phyloP scores from a whole-genome alignment of 2,329 filamentous ascomycete species.

The Meredithiella fracta region DNA sequence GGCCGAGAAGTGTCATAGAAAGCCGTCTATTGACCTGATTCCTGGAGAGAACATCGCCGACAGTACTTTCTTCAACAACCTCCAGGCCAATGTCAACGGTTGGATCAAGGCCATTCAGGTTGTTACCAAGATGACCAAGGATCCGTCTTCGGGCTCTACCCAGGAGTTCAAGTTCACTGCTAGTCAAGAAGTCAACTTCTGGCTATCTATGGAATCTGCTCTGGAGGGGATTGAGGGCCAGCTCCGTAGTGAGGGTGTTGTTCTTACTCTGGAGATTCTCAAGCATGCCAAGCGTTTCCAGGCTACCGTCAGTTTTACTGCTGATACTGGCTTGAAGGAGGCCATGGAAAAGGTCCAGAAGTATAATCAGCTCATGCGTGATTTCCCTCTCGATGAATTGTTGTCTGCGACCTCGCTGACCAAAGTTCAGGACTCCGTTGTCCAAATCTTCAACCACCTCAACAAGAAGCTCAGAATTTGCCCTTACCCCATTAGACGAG shows the following conservation, averaged over 20 bases:
- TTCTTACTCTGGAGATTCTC: constrained; percentile 81
- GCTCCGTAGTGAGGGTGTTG: constrained; percentile 73
- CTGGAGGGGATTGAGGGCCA: constrained; percentile 84
- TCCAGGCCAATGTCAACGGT: constrained; percentile 84
- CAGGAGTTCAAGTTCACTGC: constrained; percentile 46
- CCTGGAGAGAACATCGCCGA: constrained; percentile 63
- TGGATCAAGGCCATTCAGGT: constrained; percentile 99
- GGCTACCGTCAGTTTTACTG: constrained; percentile 88
- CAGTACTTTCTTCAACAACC: constrained; percentile 78
- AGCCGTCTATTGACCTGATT: constrained; percentile 64
- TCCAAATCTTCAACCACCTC: constrained; percentile 80
- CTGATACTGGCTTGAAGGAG: constrained; percentile 91
- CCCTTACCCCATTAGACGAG: constrained; percentile 83
- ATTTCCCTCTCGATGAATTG: constrained; percentile 90
- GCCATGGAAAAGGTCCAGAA: constrained; percentile 93
- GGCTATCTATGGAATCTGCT: constrained; percentile 90
- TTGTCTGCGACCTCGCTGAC: constrained; percentile 77
- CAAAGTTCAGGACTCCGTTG: constrained; percentile 78
- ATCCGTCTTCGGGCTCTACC: constrained; percentile 47
- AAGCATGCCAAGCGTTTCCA: constrained; percentile 97
- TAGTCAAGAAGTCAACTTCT: constrained; percentile 97
- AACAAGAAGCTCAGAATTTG: constrained; percentile 97
- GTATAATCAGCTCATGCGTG: constrained; percentile 97
- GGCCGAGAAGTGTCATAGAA: constrained; percentile 47
- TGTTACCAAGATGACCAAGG: constrained; percentile 85